These are phyloP conservation scores for Polyporus arcularius DNA, from an alignment of 768 basidiomycete genomes.

Conservation along the genomic window DNA sequence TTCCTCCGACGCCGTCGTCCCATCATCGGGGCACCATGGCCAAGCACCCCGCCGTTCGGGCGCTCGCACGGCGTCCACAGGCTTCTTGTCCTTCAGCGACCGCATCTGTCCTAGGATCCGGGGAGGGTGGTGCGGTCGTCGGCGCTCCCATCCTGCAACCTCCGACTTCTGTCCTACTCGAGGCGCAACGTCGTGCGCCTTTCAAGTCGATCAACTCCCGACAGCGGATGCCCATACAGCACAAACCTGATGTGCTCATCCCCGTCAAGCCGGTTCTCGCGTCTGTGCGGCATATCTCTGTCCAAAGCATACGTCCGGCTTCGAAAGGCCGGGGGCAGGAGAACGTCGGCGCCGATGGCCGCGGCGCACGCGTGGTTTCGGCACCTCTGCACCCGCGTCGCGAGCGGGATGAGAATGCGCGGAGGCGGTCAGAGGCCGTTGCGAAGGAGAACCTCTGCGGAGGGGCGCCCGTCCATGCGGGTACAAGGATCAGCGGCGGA, in stretches of 20 bases:
- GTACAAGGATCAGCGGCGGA: background rate
- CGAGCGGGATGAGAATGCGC: slow-evolving; percentile 12
- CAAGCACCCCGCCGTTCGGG: slow-evolving; percentile 28
- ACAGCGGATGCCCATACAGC: slow-evolving; percentile 18
- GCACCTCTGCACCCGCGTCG: slow-evolving; percentile 8
- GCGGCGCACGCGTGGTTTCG: slow-evolving; percentile 16
- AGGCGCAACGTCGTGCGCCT: slow-evolving; percentile 18
- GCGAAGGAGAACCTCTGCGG: background rate
- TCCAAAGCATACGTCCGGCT: background rate
- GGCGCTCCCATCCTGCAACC: slow-evolving; percentile 14
- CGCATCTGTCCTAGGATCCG: background rate
- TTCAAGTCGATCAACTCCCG: slow-evolving; percentile 21
- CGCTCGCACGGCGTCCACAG: slow-evolving; percentile 10
- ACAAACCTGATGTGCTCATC: slow-evolving; percentile 8
- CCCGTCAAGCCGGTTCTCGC: background rate
- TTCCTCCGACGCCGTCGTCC: background rate
- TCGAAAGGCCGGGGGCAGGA: background rate
- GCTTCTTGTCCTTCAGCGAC: slow-evolving; percentile 4
- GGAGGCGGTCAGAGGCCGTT: slow-evolving; percentile 9
- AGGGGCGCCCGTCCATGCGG: slow-evolving; percentile 4
- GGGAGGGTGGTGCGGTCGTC: slow-evolving; percentile 5
- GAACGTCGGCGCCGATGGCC: slow-evolving; percentile 15
- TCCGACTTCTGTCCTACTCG: slow-evolving; percentile 6
- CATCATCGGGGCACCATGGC: slow-evolving; percentile 19
- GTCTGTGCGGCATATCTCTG: background rate